Evolutionary conservation across 805 yeast species (phyloP).

Genomic region (Kodamaea neixiangensis): DNA sequence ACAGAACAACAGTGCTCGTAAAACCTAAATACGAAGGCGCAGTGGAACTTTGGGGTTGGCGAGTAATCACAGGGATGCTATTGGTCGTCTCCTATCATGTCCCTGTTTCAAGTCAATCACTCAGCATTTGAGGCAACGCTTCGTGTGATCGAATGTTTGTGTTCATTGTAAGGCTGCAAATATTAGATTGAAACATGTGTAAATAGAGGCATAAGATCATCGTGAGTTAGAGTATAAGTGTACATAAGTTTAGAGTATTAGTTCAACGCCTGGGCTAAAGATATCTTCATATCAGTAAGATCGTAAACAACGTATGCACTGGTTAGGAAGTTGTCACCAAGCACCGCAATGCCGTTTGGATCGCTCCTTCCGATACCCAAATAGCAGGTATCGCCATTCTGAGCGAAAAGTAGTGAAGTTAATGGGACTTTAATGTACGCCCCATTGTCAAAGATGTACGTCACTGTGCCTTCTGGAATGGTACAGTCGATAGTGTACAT

Average conservation of each 20-base stretch:
- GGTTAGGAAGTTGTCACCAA: constrained; percentile 32
- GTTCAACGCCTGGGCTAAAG: constrained; percentile 24
- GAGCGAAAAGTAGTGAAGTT: constrained; percentile 1
- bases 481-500: constrained; percentile 2
- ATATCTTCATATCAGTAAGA: constrained; percentile 23
- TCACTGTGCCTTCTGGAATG: constrained; percentile 4
- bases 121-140: not conserved
- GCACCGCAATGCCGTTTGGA: constrained; percentile 14
- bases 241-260: not conserved
- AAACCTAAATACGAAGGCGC: not conserved
- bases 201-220: no score
- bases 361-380: constrained; percentile 6
- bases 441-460: constrained; percentile 6
- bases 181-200: not conserved
- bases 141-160: not conserved
- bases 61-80: not conserved
- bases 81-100: no score
- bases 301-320: constrained; percentile 27
- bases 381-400: constrained; percentile 6
- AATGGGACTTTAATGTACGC: constrained; percentile 3
- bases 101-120: not conserved
- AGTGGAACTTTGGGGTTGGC: not conserved
- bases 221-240: not conserved
- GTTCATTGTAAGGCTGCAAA: not conserved
- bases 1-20: not conserved